Evolutionary conservation across 2,329 filamentous ascomycete species (phyloP).

Genomic region (Pseudogymnoascus sp.): DNA sequence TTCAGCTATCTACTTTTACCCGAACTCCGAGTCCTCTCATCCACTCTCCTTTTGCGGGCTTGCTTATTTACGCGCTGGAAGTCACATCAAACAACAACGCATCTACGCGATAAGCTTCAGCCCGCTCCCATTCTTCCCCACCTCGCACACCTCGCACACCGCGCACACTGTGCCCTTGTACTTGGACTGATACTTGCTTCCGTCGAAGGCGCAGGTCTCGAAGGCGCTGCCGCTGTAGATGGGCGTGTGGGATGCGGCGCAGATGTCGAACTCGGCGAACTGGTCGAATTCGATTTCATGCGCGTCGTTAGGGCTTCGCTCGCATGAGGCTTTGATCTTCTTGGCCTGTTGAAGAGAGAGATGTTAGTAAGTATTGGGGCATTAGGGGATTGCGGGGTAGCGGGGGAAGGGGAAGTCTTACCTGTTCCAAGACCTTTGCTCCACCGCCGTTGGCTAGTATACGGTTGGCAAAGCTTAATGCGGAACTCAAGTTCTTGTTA

Average conservation of each 20-base stretch:
- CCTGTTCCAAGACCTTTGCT: slow-evolving; percentile 79
- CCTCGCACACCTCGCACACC: slow-evolving; percentile 84
- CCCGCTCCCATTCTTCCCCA: slow-evolving; percentile 89
- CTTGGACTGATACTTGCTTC: slow-evolving; percentile 84
- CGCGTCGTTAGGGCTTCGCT: slow-evolving; percentile 81
- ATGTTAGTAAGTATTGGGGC: not conserved
- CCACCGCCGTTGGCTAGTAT: slow-evolving; percentile 84
- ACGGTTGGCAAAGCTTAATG: slow-evolving; percentile 88
- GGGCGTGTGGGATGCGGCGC: slow-evolving; percentile 82
- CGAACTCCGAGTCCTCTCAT: slow-evolving; percentile 6
- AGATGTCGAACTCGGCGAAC: slow-evolving; percentile 95
- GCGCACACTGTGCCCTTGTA: slow-evolving; percentile 89
- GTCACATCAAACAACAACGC: not conserved
- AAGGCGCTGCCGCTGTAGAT: slow-evolving; percentile 85
- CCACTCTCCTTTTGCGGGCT: not conserved
- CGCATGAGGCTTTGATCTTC: slow-evolving; percentile 82
- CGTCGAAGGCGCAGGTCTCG: slow-evolving; percentile 82
- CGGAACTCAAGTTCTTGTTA: slow-evolving; percentile 87
- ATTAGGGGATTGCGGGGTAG: not conserved
- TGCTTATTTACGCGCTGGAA: not conserved
- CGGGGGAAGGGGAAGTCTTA: slow-evolving; percentile 44
- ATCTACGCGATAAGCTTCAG: slow-evolving; percentile 67
- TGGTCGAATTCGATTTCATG: slow-evolving; percentile 96
- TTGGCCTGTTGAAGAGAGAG: slow-evolving; percentile 50
- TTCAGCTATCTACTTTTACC: slow-evolving; percentile 8